A percentile compares a stretch with the other conserved stretches of the same genome.
phyloP scores from a whole-genome alignment of 2,329 filamentous ascomycete genomes.

The Epichloe hybrida region DNA sequence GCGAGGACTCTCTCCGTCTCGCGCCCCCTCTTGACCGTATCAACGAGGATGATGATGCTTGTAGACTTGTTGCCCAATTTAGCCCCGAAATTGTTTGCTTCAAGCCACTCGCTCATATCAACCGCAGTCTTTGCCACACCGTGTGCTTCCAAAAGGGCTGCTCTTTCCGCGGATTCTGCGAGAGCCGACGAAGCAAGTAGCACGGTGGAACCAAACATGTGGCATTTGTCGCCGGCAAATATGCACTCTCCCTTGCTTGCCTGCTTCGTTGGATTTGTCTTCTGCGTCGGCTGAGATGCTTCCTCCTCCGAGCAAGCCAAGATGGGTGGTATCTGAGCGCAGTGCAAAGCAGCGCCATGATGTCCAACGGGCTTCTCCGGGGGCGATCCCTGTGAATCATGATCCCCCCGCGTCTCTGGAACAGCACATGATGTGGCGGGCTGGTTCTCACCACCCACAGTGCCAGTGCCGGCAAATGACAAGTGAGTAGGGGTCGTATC shows the following conservation, averaged over 20 bases:
- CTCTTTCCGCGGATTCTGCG: constrained; percentile 20
- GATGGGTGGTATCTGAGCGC: not conserved
- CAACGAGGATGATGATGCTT: constrained; percentile 23
- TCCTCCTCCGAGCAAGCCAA: not conserved
- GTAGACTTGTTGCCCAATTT: not conserved
- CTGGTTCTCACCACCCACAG: too few species aligned
- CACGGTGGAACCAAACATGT: constrained; percentile 22
- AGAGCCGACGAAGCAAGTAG: constrained; percentile 30
- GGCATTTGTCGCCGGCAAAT: constrained; percentile 22
- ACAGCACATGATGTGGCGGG: not conserved
- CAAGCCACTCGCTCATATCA: constrained; percentile 23
- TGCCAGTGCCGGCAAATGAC: not conserved
- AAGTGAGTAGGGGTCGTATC: not conserved
- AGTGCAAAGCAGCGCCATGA: too few species aligned
- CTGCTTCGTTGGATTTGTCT: not conserved
- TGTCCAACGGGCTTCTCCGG: not conserved
- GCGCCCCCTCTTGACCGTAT: constrained; percentile 19
- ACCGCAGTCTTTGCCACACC: constrained; percentile 23
- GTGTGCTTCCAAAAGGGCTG: constrained; percentile 27
- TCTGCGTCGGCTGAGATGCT: not conserved
- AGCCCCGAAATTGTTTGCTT: constrained; percentile 3
- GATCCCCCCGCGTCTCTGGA: not conserved
- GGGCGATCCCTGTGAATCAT: not conserved
- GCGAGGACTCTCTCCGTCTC: constrained; percentile 21
- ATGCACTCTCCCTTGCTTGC: constrained; percentile 14